Percentiles rank a stretch among this genome's conserved stretches.
Conservation (phyloP, 257 asterid species). For the Perilla frutescens region DNA sequence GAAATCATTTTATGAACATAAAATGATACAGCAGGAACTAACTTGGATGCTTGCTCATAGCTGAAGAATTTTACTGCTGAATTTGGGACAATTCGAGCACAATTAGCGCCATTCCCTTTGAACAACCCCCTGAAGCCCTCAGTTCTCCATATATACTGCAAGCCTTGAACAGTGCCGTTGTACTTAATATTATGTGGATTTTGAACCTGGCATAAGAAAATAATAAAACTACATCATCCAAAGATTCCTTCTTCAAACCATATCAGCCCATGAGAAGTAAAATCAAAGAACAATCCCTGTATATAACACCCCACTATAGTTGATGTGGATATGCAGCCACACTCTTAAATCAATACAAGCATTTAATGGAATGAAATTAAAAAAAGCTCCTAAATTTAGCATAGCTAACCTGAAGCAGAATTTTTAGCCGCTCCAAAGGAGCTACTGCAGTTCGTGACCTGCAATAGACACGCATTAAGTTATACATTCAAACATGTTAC, state of each 20-base stretch:
- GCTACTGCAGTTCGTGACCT: constrained; percentile 99
- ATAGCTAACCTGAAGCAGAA: constrained; percentile 81
- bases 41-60: constrained; percentile 99
- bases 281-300: constrained; percentile 3
- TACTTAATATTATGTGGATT: constrained; percentile 87
- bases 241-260: constrained; percentile 19
- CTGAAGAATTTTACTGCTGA: constrained; percentile 99
- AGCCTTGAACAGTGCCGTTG: constrained; percentile 88
- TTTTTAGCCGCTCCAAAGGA: constrained; percentile 95
- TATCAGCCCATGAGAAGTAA: neutral
- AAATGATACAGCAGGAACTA: constrained; percentile 36
- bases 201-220: constrained; percentile 68
- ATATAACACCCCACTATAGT: neutral
- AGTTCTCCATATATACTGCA: constrained; percentile 86
- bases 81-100: constrained; percentile 95
- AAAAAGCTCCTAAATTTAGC: constrained; percentile 1
- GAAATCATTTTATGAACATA: constrained; percentile 14
- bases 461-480: constrained; percentile 40
- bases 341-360: constrained; percentile 2
- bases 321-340: neutral
- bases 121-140: constrained; percentile 90
- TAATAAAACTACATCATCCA: constrained; percentile 20
- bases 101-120: constrained; percentile 94
- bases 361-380: neutral
- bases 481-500: constrained; percentile 6